Conservation (phyloP, 306 rosid species). For the Rosa chinensis region DNA sequence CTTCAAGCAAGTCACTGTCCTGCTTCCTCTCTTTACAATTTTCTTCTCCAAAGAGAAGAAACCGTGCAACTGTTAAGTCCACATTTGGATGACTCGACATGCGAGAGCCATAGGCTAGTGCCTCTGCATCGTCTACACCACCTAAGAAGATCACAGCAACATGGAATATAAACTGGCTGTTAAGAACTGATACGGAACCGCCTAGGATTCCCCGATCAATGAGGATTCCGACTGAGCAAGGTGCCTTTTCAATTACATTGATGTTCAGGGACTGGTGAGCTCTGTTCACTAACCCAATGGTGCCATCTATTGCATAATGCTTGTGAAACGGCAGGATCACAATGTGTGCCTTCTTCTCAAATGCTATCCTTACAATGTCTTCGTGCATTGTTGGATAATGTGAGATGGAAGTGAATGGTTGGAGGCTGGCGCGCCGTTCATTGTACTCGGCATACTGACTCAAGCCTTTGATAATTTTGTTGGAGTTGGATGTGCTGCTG, state of each 20-base stretch:
- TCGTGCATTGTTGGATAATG: conserved; percentile 39
- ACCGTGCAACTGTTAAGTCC: conserved; percentile 49
- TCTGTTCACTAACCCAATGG: conserved; percentile 29
- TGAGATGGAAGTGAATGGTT: conserved; percentile 56
- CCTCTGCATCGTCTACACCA: conserved; percentile 66
- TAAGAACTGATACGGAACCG: conserved; percentile 29
- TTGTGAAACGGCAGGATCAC: conserved; percentile 64
- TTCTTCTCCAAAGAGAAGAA: conserved; percentile 58
- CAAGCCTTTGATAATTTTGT: conserved; percentile 48
- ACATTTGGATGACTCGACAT: conserved; percentile 55
- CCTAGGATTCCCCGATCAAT: conserved; percentile 49
- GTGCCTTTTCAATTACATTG: conserved; percentile 49
- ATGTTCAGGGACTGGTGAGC: conserved; percentile 40
- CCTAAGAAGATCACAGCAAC: conserved; percentile 67
- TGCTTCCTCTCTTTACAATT: conserved; percentile 47
- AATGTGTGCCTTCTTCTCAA: conserved; percentile 40
- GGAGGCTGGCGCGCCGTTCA: conserved; percentile 34
- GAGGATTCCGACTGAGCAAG: conserved; percentile 69
- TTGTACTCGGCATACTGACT: conserved; percentile 38
- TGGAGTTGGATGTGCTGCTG: conserved; percentile 19
- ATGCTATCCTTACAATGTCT: conserved; percentile 42
- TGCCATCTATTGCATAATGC: conserved; percentile 61
- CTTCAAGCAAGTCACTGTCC: conserved; percentile 54
- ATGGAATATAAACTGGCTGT: conserved; percentile 23
- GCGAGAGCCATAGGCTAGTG: conserved; percentile 58